Conservation (phyloP, 257 asterid genomes). For the Striga asiatica region DNA sequence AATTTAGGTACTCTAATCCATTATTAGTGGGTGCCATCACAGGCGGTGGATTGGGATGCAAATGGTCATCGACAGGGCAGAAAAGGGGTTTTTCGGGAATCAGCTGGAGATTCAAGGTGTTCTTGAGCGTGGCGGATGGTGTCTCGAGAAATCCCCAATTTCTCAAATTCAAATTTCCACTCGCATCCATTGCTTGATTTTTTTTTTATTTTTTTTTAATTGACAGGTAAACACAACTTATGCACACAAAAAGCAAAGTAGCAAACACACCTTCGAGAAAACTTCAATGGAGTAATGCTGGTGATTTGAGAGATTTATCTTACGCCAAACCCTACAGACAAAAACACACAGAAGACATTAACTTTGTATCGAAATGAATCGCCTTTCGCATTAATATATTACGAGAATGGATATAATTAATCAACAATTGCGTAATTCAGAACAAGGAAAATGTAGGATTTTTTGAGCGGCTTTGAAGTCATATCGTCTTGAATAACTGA, state of each 20-base stretch:
- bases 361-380: not conserved
- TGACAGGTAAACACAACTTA: not conserved
- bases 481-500: not conserved
- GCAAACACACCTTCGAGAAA: too few species aligned
- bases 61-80: too few species aligned
- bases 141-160: slow-evolving; percentile 35
- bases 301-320: too few species aligned
- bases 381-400: too few species aligned
- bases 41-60: too few species aligned
- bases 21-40: too few species aligned
- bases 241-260: too few species aligned
- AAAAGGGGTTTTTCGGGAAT: slow-evolving; percentile 50
- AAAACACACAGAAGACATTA: not conserved
- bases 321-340: not conserved
- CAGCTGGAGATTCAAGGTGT: slow-evolving; percentile 45
- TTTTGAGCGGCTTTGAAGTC: not conserved
- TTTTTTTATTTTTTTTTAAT: too few species aligned
- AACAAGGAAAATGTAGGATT: not conserved
- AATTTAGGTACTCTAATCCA: slow-evolving; percentile 41
- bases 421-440: not conserved
- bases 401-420: too few species aligned
- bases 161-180: slow-evolving; percentile 37
- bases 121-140: slow-evolving; percentile 27
- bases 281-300: too few species aligned
- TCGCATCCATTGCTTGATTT: slow-evolving; percentile 88